A percentile compares a stretch with the other conserved stretches of the same genome.
Evolutionary conservation across 2,329 filamentous ascomycete genomes (phyloP).

Genomic region (Aspergillus chevalieri): DNA sequence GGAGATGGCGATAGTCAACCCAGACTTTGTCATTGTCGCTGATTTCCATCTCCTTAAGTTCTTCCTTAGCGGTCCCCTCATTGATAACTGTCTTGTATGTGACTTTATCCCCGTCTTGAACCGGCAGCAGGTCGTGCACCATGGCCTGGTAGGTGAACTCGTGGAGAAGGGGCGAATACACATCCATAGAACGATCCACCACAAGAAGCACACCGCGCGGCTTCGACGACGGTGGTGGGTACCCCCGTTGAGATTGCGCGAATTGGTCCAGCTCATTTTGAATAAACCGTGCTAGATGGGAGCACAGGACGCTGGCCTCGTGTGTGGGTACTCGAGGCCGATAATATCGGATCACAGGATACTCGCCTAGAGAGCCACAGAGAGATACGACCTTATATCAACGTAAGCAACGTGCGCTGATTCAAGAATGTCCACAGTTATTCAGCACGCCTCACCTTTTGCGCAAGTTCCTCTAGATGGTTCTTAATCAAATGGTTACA

Average conservation of each 20-base stretch:
- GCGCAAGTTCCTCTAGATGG: conserved; percentile 78
- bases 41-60: conserved; percentile 88
- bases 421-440: conserved; percentile 8
- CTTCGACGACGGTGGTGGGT: conserved; percentile 65
- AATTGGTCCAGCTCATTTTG: conserved; percentile 89
- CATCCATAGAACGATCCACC: conserved; percentile 87
- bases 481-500: conserved; percentile 77
- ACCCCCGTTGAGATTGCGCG: conserved; percentile 74
- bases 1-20: conserved; percentile 87
- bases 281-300: conserved; percentile 82
- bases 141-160: conserved; percentile 99
- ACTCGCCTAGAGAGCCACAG: conserved; percentile 88
- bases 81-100: conserved; percentile 77
- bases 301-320: conserved; percentile 80
- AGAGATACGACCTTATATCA: conserved; percentile 65
- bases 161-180: conserved; percentile 80
- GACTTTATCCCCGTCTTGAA: conserved; percentile 82
- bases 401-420: conserved; percentile 7
- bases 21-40: conserved; percentile 87
- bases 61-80: conserved; percentile 61
- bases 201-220: conserved; percentile 80
- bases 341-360: conserved; percentile 89
- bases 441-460: conserved; percentile 60
- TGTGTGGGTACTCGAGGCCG: conserved; percentile 67
- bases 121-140: conserved; percentile 86